A percentile compares a stretch with the other conserved stretches of the same genome.
These are phyloP conservation scores for Backusella morwellensis DNA, from an alignment of 192 early-diverging fungal genomes.

Conservation along the genomic window DNA sequence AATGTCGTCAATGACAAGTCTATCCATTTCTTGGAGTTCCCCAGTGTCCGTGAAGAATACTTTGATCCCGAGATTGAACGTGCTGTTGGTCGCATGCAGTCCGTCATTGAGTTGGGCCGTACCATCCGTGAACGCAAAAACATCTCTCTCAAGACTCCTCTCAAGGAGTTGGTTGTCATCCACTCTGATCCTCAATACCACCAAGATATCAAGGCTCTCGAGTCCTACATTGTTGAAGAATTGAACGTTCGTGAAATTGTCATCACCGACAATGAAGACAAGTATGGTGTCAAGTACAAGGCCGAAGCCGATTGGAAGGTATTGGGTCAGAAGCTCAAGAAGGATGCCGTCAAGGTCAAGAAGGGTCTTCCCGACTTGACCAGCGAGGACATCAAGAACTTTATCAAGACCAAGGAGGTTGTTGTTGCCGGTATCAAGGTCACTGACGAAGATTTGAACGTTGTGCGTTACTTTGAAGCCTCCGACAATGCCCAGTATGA, in stretches of 20 bases:
- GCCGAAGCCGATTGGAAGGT: constrained; percentile 89
- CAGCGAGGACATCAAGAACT: constrained; percentile 79
- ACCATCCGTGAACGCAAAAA: constrained; percentile 88
- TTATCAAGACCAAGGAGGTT: constrained; percentile 64
- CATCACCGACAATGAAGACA: constrained; percentile 86
- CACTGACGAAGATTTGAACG: constrained; percentile 79
- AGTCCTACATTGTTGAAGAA: constrained; percentile 89
- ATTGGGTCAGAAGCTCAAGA: constrained; percentile 87
- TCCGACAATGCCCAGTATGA: constrained; percentile 63
- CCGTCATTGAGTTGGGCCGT: constrained; percentile 94
- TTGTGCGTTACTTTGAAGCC: constrained; percentile 83
- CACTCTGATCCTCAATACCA: constrained; percentile 87
- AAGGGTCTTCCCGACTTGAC: constrained; percentile 76
- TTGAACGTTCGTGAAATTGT: constrained; percentile 87
- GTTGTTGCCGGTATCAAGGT: constrained; percentile 79
- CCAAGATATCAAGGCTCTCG: constrained; percentile 79
- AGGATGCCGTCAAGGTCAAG: constrained; percentile 84
- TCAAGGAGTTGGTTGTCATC: constrained; percentile 90
- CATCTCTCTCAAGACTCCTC: constrained; percentile 91
- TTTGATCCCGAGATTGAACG: constrained; percentile 96
- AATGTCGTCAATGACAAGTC: constrained; percentile 72
- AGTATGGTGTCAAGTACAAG: constrained; percentile 92
- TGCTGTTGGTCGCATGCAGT: constrained; percentile 91
- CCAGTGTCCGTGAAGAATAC: constrained; percentile 91
- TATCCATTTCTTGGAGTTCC: constrained; percentile 95